phyloP scores from a whole-genome alignment of 495 filamentous ascomycete species.

The Sporormia fimetaria region DNA sequence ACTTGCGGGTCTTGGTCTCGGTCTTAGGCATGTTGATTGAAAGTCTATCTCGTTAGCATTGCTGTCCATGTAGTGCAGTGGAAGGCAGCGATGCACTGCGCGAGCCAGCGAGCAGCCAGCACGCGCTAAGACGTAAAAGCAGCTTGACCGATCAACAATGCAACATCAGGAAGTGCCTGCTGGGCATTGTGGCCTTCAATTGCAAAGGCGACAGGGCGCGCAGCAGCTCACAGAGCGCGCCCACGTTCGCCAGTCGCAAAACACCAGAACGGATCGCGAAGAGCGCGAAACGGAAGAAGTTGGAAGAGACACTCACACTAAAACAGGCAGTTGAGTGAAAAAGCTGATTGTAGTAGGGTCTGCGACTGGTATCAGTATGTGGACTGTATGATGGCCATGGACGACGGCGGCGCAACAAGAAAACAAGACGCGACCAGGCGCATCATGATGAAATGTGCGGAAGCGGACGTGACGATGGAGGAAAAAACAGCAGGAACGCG shows the following conservation, averaged over 20 bases:
- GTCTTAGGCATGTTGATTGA: slow-evolving; percentile 64
- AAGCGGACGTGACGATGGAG: neutral
- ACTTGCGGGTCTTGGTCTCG: slow-evolving; percentile 48
- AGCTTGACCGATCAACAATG: too few species aligned
- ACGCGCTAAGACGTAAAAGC: neutral
- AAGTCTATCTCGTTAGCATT: too few species aligned
- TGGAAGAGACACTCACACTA: slow-evolving; percentile 1
- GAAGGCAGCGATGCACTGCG: neutral
- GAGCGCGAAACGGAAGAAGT: neutral
- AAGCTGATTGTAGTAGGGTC: too few species aligned
- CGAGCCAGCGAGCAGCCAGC: neutral
- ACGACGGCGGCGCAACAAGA: slow-evolving; percentile 18
- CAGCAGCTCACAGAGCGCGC: neutral
- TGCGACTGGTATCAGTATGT: slow-evolving; percentile 5
- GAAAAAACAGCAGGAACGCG: slow-evolving; percentile 5
- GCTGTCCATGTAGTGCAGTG: too few species aligned
- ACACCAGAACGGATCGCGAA: slow-evolving; percentile 1
- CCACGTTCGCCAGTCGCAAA: neutral
- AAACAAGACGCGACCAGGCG: slow-evolving; percentile 9
- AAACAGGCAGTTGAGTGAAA: too few species aligned
- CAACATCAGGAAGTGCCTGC: too few species aligned
- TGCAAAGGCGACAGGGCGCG: neutral
- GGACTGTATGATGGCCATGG: neutral
- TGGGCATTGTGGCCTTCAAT: neutral
- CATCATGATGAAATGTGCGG: slow-evolving; percentile 5